Percentiles rank a stretch among this genome's conserved stretches.
These are phyloP conservation scores for Handroanthus guayacan DNA, from an alignment of 257 asterid species.

Conservation along the genomic window DNA sequence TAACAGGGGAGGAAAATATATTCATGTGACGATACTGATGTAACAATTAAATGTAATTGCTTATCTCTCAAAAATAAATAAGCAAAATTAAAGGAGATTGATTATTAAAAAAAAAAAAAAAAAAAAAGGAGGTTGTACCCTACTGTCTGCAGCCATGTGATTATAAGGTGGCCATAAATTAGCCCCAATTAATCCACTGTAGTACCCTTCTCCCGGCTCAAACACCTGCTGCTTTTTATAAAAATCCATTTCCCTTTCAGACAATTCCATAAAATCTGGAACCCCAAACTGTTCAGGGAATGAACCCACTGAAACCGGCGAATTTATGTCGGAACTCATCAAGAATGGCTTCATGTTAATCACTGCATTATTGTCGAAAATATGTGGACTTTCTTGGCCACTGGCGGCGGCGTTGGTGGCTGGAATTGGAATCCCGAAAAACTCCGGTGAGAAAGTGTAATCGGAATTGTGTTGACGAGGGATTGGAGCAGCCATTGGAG, in stretches of 20 bases:
- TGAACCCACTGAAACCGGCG: constrained; percentile 18
- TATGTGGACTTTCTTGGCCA: neutral
- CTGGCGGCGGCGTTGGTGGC: neutral
- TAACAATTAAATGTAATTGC: too few species aligned
- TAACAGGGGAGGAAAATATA: too few species aligned
- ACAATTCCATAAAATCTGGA: neutral
- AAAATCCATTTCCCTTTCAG: neutral
- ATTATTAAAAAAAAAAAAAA: too few species aligned
- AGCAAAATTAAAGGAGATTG: neutral
- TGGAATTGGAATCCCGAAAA: neutral
- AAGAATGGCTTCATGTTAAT: neutral
- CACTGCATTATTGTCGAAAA: neutral
- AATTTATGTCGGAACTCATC: neutral
- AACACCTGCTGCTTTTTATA: neutral
- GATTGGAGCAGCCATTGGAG: constrained; percentile 20
- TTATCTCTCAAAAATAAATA: too few species aligned
- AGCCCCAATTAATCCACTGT: neutral
- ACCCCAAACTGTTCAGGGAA: constrained; percentile 4
- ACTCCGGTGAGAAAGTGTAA: neutral
- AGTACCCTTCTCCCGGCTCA: neutral
- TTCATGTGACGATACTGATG: too few species aligned
- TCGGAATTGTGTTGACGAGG: constrained; percentile 8
- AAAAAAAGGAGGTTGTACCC: neutral
- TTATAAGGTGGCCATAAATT: neutral
- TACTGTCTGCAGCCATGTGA: neutral